phyloP scores from a whole-genome alignment of 2,329 filamentous ascomycete species.

The Podosphaera xanthii region DNA sequence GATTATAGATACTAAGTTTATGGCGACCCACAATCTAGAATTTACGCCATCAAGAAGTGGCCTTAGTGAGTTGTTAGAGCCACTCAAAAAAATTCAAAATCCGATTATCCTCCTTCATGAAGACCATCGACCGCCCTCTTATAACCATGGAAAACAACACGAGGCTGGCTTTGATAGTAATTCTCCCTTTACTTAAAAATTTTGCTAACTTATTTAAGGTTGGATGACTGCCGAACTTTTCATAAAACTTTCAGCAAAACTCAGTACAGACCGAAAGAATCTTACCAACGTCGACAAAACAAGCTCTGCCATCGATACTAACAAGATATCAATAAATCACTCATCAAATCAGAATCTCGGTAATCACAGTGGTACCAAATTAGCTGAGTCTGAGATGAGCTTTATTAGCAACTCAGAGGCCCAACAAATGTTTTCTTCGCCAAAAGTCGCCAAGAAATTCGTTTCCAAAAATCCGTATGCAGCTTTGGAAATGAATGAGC shows the following conservation, averaged over 20 bases:
- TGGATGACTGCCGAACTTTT: constrained; percentile 23
- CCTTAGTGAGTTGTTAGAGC: constrained; percentile 24
- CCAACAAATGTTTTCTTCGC: neutral
- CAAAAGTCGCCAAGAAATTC: neutral
- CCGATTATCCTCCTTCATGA: constrained; percentile 21
- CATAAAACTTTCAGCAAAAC: constrained; percentile 14
- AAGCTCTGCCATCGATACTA: neutral
- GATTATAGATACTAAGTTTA: constrained; percentile 37
- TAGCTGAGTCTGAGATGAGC: neutral
- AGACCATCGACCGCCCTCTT: constrained; percentile 14
- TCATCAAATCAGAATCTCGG: neutral
- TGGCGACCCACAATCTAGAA: constrained; percentile 19
- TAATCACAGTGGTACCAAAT: neutral
- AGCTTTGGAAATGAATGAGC: neutral
- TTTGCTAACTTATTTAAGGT: constrained; percentile 8
- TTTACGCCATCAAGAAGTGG: constrained; percentile 22
- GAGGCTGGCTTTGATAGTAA: constrained; percentile 38
- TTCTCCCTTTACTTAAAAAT: neutral
- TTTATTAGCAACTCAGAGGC: neutral
- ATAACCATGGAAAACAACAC: constrained; percentile 18
- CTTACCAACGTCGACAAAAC: neutral
- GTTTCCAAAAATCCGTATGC: neutral
- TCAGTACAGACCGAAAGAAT: constrained; percentile 6
- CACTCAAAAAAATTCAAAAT: constrained; percentile 19
- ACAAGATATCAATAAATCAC: neutral